A percentile compares a stretch with the other conserved stretches of the same genome.
Conservation (phyloP, 192 early-diverging fungal species). For the Spizellomyces sp. region DNA sequence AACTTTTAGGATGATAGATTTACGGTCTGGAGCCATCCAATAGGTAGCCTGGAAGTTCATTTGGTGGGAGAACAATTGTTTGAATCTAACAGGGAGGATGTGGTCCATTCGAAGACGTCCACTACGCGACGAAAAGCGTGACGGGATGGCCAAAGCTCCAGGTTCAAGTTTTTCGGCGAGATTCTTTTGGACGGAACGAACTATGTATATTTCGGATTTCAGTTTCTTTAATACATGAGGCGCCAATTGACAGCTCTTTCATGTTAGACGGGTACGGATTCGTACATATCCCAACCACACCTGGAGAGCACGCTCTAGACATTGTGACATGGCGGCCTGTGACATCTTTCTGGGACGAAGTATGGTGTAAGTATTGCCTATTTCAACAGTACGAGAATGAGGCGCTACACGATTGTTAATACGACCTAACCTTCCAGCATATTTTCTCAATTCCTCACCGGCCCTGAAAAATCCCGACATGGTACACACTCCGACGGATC, state of each 20-base stretch:
- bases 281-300: slow-evolving; percentile 53
- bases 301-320: slow-evolving; percentile 53
- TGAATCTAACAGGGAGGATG: neutral
- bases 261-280: slow-evolving; percentile 58
- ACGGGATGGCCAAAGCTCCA: slow-evolving; percentile 60
- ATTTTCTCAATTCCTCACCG: slow-evolving; percentile 52
- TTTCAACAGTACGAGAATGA: neutral
- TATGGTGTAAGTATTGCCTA: slow-evolving; percentile 43
- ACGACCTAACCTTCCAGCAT: slow-evolving; percentile 34
- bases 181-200: slow-evolving; percentile 56
- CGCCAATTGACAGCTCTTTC: neutral
- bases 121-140: slow-evolving; percentile 55
- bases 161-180: slow-evolving; percentile 55
- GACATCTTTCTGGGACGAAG: slow-evolving; percentile 42
- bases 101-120: slow-evolving; percentile 45
- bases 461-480: slow-evolving; percentile 50
- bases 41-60: slow-evolving; percentile 34
- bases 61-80: neutral
- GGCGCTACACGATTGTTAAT: neutral
- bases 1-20: slow-evolving; percentile 43
- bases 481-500: slow-evolving; percentile 50
- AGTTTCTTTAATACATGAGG: no score
- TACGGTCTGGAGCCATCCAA: slow-evolving; percentile 59
- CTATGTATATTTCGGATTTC: slow-evolving; percentile 37
- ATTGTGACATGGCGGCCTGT: slow-evolving; percentile 55